Evolutionary conservation across 225 moss, liverwort and hornwort species (phyloP), one percentile per base, ranked within the genome.

Genomic region (Pseudisothecium myosuroides): DNA sequence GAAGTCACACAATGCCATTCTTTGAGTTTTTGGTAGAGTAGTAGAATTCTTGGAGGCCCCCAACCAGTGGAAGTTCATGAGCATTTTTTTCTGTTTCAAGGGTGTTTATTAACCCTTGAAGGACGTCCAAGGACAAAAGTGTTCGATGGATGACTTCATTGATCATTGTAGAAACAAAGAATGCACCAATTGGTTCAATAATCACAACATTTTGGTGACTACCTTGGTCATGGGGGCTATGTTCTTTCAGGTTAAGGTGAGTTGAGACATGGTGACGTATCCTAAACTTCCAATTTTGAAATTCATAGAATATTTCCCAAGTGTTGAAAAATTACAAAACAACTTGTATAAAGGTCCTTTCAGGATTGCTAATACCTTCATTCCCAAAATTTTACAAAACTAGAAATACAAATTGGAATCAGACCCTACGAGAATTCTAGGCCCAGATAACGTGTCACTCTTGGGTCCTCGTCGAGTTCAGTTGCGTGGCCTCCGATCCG

Each of bases 311-410:
- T 26, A 55, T 34, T 18, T 18, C 1, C 10, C 2, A 11, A 17
- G 12, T 8, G 2, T n/a, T 27, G 5, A 0, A 39, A 80, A 58
- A 80, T 17, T n/a, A 26, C 1, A 0, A 56, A 24, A 24, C 9
- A 27, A 55, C 26, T 55, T 26, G 7, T 11, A 37, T 55, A 37
- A 10, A 15, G 55, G 24, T 37, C 36, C 37, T 37, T 55, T 54
- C 0, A 0, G 4, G 8, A 3, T 20, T 3, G 1, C 21, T 23
- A 18, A 8, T 54, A 5, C 22, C 23, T 52, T 77, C 36, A 24
- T 9, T 36, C 14, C 22, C 6, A 77, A 15, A 10, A 23, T 77
- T 5, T 3, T 23, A 10, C 36, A 26, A 55, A 79, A 49, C 6
- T 34, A 52, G 18, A 56, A 39, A 7, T 10, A 11, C 5, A 18